phyloP scores from a whole-genome alignment of 805 yeast species.

The Zygoascus tannicola region DNA sequence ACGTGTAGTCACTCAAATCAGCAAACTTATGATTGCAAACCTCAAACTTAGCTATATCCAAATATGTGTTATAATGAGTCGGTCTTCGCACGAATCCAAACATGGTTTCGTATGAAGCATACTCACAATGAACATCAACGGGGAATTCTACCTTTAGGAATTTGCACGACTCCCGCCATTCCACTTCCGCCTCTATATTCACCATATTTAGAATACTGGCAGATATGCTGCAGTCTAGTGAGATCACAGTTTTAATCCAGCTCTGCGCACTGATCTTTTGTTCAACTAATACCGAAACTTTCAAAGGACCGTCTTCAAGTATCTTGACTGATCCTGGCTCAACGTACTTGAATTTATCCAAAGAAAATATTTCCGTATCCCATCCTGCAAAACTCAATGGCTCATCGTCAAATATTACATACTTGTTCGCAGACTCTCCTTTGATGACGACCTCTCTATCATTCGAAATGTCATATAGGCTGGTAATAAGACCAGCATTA shows the following conservation, averaged over 20 bases:
- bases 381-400: conserved; percentile 92
- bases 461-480: conserved; percentile 49
- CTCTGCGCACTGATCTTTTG: conserved; percentile 51
- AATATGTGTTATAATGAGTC: conserved; percentile 85
- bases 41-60: conserved; percentile 96
- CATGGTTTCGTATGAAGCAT: conserved; percentile 85
- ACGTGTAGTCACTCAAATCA: conserved; percentile 74
- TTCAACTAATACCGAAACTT: conserved; percentile 52
- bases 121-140: conserved; percentile 65
- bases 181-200: conserved; percentile 49
- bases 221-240: conserved; percentile 44
- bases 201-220: conserved; percentile 19
- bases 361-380: conserved; percentile 91
- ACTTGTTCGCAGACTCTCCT: conserved; percentile 59
- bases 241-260: conserved; percentile 55
- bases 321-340: conserved; percentile 30
- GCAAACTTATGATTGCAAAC: conserved; percentile 91
- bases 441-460: conserved; percentile 60
- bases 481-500: conserved; percentile 51
- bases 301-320: conserved; percentile 45
- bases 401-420: conserved; percentile 70
- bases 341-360: conserved; percentile 54
- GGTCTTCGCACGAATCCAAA: conserved; percentile 88
- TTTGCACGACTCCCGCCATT: conserved; percentile 80
- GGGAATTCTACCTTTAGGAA: conserved; percentile 94